Evolutionary conservation across 2,329 filamentous ascomycete genomes (phyloP), one percentile per base, ranked within the genome.

Genomic region (Colletotrichum somersetense): DNA sequence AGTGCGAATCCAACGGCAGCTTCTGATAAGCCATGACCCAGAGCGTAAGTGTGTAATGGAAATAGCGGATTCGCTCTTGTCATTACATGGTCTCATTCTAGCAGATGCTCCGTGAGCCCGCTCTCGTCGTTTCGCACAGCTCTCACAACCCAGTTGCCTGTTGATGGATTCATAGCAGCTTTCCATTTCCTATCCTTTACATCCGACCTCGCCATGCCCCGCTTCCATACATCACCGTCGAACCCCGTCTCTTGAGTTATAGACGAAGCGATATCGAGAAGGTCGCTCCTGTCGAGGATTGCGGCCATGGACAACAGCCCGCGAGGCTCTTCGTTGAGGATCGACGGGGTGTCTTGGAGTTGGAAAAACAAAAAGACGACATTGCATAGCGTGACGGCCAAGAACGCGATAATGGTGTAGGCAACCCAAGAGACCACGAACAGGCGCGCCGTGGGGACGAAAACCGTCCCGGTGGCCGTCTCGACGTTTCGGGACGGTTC

Each of bases 351-450:
- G 3, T 16, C 50, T 10, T 33, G 64, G 11, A 50, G 42, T 7
- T 14, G 56, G n/a, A 67, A 38, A 7, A 67, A 61, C 1, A 67
- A 26, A 18, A 55, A 67, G 4, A 23, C 44, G 38, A 50, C 64
- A 18, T 38, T 30, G 4, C 46, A 42, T 1, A 61, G 35, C 2
- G 64, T 38, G 2, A 50, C 16, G 20, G 35, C 56, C 11, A 61
- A n/a, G 26, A 67, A 67, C 1, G 20, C 35, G n/a, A 59, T 10
- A 38, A 66, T n/a, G 10, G 61, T 8, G 44, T 66, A 66, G 0
- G 64, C 64, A 11, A 66, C 64, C 64, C 64, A 59, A 1, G 35
- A 35, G 7, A 66, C 55, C 1, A 66, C 64, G 23, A 66, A 66
- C 2, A 66, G 44, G 20, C 64, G 64, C 11, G 64, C 44, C 8